Base-by-base conservation (phyloP, 2,329 filamentous ascomycete species). In the Alternaria ventricosa region DNA sequence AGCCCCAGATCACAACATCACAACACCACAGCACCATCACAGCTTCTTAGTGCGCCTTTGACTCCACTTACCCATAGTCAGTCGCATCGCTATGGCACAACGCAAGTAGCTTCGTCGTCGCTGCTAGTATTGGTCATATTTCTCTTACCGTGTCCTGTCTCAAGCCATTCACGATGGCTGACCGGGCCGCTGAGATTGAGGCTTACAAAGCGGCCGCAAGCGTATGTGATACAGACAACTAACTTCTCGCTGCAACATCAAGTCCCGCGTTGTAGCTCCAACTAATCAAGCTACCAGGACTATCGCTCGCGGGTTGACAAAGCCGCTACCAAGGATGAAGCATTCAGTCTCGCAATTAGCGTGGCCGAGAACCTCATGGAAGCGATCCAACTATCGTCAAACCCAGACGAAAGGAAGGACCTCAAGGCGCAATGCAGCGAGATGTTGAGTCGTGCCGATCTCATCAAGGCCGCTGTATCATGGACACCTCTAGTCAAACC, bases 291-390 rank as follows among this genome's bases (percentile, higher is more conserved):
- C 47, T 44, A 47, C 36, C 63, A 77, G 70, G 69, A 68, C 8
- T 73, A 71, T 44, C 69, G 71, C 78, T 81, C 79, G 63, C 81
- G 81, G 72, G 81, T 90, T 71, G 79, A 83, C 63, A 76, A 78
- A 64, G 82, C 87, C 41, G 76, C 78, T 23, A 87, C 84, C 51
- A 86, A 87, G 68, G 81, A 86, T 69, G 88, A 89, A 70, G 93
- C 93, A 46, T 85, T 97, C 59, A 83, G 89, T 55, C 87, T 92
- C 77, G 90, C 93, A 54, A 93, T 97, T 74, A 84, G 86, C 67
- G 92, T 92, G 5, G 91, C 90, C 22, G 93, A 97, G 77, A 83
- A 91, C 55, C 94, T 96, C 71, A 92, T 97, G 89, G 87, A 88
- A 73, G 92, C 92, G 3, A 83, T 92, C 57, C 85, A 84, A 63